phyloP scores from a whole-genome alignment of 2,329 filamentous ascomycete genomes.

The Aspergillus novoparasiticus region DNA sequence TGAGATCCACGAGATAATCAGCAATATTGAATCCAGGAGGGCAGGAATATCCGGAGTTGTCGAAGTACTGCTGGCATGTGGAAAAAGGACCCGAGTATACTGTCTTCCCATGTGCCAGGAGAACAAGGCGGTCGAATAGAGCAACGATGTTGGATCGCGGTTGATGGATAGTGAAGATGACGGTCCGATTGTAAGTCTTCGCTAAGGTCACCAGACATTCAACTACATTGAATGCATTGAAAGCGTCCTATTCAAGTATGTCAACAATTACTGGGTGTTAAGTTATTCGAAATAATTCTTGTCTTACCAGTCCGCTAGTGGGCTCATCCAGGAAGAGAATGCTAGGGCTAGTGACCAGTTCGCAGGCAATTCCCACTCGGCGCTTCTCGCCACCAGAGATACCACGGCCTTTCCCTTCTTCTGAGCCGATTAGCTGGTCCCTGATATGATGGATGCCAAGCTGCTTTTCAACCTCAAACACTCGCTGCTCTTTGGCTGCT shows the following conservation, averaged over 20 bases:
- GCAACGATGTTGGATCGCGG: slow-evolving; percentile 98
- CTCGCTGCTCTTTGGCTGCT: slow-evolving; percentile 84
- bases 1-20: slow-evolving; percentile 94
- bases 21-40: slow-evolving; percentile 98
- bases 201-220: slow-evolving; percentile 93
- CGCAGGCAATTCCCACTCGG: slow-evolving; percentile 94
- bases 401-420: slow-evolving; percentile 89
- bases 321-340: slow-evolving; percentile 97
- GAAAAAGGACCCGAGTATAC: slow-evolving; percentile 93
- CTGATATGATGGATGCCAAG: slow-evolving; percentile 93
- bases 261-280: slow-evolving; percentile 10
- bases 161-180: slow-evolving; percentile 98
- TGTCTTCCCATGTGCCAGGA: slow-evolving; percentile 83
- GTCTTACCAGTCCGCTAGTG: slow-evolving; percentile 73
- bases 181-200: slow-evolving; percentile 94
- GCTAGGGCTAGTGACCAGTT: slow-evolving; percentile 94
- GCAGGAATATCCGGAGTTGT: slow-evolving; percentile 86
- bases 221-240: slow-evolving; percentile 96
- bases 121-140: slow-evolving; percentile 89
- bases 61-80: slow-evolving; percentile 89
- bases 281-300: too few relatives aligned
- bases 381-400: slow-evolving; percentile 98
- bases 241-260: slow-evolving; percentile 66
- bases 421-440: slow-evolving; percentile 92
- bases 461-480: slow-evolving; percentile 91